Conservation (phyloP, 768 basidiomycete species). For the Tylopilus felleus region DNA sequence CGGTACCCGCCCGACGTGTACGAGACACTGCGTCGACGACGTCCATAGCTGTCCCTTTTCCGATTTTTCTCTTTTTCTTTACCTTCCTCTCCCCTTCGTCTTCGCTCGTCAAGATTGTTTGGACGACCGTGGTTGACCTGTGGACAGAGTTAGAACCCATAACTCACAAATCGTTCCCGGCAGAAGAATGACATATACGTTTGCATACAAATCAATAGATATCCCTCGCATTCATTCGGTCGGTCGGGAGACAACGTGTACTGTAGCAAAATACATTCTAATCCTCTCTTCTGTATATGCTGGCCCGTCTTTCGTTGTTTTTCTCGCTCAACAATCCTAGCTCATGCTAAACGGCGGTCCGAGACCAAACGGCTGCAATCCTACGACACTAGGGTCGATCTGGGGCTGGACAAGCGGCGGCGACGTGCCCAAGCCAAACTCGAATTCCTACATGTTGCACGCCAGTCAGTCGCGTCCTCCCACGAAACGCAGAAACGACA, state of each 20-base stretch:
- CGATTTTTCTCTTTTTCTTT: neutral
- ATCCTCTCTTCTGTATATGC: neutral
- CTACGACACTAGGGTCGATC: constrained; percentile 18
- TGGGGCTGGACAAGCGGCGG: constrained; percentile 34
- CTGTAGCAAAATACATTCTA: neutral
- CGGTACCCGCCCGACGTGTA: constrained; percentile 5
- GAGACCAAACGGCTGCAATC: constrained; percentile 24
- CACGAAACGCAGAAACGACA: neutral
- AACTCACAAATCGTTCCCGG: neutral
- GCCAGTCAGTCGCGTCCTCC: neutral
- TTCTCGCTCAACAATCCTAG: neutral
- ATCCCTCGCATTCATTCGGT: constrained; percentile 4
- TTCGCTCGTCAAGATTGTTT: neutral
- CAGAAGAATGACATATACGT: neutral
- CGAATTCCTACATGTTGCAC: constrained; percentile 30
- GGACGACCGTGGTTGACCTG: neutral
- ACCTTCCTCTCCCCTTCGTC: neutral
- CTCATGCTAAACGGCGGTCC: constrained; percentile 30
- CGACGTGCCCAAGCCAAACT: constrained; percentile 26
- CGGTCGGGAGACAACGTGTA: constrained; percentile 2
- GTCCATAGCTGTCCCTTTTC: neutral
- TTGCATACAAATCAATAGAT: constrained; percentile 1
- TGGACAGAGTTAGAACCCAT: too few species aligned
- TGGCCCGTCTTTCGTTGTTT: neutral
- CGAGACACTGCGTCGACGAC: constrained; percentile 12